Evolutionary conservation across 2,329 filamentous ascomycete species (phyloP), one percentile per base, ranked within the genome.

Genomic region (Colletotrichum australisinense): DNA sequence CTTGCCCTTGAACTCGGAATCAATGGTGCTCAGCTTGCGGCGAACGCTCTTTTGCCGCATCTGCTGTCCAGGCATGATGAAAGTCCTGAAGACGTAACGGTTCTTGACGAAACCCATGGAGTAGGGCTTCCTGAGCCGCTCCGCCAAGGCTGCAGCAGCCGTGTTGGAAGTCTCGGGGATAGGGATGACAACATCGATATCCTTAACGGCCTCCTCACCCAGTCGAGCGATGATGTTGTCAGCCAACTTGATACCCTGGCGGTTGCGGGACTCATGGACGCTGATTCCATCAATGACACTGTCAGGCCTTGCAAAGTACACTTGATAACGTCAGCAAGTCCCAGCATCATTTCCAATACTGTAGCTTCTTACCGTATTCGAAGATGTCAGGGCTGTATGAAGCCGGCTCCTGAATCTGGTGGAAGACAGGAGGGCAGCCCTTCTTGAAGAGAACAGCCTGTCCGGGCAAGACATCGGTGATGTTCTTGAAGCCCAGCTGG

Each of bases 31-130:
- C 52, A 98, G 88, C 85, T 98, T 98, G 62, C 95, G 91, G 4
- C 96, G 92, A 11, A 98, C 95, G 76, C 94, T 93, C 84, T 96
- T 79, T 97, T 91, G 4, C 95, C 89, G 22, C 92, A 89, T 77
- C 91, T 91, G 42, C 82, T 98, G 95, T 32, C 93, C 93, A 1
- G 95, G 86, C 72, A 69, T 93, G 80, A 95, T 96, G 81, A 96
- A 97, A 1, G 94, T 97, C 63, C 94, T 90, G 24, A 69, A 63
- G 19, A 72, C 65, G 30, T 63, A 72, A 19, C 94, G 89, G 83
- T 97, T 97, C 88, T 97, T 97, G 76, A 97, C 92, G 78, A 97
- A 96, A 2, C 92, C 95, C 79, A 94, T 93, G 72, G 90, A 92
- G 79, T 93, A 95, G 1, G 93, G 93, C 81, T 94, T 95, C 76